Conservation (phyloP, 441 rosid species). For the Dalechampia spathulata region DNA sequence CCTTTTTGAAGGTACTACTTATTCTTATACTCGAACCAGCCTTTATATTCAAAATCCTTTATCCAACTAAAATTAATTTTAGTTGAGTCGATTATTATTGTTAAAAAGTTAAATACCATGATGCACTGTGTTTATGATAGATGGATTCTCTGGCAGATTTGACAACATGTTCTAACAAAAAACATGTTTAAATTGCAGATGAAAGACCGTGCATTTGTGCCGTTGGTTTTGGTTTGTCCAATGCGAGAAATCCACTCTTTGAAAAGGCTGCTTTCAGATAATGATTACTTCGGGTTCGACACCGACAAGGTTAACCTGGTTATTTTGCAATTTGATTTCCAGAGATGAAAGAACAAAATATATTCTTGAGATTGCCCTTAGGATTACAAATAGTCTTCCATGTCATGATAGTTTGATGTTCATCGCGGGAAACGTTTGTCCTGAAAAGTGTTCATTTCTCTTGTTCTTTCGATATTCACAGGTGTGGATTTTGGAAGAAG, state of each 20-base stretch:
- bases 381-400: background rate
- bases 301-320: slow-evolving; percentile 47
- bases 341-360: too few species aligned
- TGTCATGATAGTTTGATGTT: background rate
- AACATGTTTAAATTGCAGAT: slow-evolving; percentile 32
- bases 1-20: slow-evolving; percentile 48
- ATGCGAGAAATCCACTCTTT: slow-evolving; percentile 34
- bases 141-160: background rate
- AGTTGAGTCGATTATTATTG: background rate
- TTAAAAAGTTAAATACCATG: background rate
- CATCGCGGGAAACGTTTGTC: too few species aligned
- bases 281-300: slow-evolving; percentile 66
- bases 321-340: too few species aligned
- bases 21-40: too few species aligned
- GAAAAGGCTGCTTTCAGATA: slow-evolving; percentile 36
- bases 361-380: too few species aligned
- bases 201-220: slow-evolving; percentile 52
- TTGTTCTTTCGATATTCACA: slow-evolving; percentile 23
- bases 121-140: background rate
- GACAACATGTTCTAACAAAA: background rate
- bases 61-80: background rate
- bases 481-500: slow-evolving; percentile 81
- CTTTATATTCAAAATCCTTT: background rate
- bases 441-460: too few species aligned
- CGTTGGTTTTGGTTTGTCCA: slow-evolving; percentile 54